Conservation (phyloP, 352 stramenopile genomes). For the Phytophthora ramorum region DNA sequence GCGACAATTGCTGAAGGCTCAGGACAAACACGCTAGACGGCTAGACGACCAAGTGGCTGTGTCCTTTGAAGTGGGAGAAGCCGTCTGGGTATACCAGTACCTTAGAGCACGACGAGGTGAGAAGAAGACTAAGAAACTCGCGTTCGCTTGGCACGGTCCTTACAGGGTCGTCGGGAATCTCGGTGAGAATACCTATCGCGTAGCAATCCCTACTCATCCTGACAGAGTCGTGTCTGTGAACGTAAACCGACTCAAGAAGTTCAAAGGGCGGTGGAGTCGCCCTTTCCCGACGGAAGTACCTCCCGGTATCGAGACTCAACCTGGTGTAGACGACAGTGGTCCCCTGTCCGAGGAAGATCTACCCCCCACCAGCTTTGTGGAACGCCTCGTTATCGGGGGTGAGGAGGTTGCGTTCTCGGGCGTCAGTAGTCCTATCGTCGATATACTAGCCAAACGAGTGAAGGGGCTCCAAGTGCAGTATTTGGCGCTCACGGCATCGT, state of each 20-base stretch:
- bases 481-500: background rate
- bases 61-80: background rate
- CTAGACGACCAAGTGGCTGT: background rate
- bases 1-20: conserved; percentile 1
- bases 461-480: background rate
- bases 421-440: background rate
- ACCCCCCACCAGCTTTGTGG: conserved; percentile 1
- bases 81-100: conserved; percentile 2
- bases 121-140: conserved; percentile 10
- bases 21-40: background rate
- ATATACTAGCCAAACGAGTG: conserved; percentile 1
- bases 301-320: background rate
- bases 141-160: background rate
- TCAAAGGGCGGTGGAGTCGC: background rate
- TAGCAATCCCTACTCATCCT: background rate
- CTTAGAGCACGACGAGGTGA: background rate
- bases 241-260: conserved; percentile 5
- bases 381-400: conserved; percentile 1
- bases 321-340: background rate
- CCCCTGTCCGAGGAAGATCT: conserved; percentile 3
- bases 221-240: conserved; percentile 1
- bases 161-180: background rate
- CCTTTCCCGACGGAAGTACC: background rate
- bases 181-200: background rate
- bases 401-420: conserved; percentile 3